Percentiles rank a stretch among this genome's conserved stretches.
Evolutionary conservation across 1,284 basidiomycete species (phyloP).

Genomic region (Uromyces viciae-fabae): DNA sequence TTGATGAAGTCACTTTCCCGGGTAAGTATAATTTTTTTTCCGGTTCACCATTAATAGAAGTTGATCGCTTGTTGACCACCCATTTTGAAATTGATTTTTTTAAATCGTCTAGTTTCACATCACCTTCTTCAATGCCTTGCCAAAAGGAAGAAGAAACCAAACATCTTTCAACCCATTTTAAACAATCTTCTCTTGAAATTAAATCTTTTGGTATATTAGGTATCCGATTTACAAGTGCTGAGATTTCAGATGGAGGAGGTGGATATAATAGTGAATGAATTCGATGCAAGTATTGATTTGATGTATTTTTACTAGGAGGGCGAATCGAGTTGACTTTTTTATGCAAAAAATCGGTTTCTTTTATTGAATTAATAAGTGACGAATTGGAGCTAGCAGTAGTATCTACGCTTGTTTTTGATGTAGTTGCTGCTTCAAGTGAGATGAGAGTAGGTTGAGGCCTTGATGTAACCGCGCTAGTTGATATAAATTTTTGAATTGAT

Average conservation of each 20-base stretch:
- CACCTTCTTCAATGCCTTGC: slow-evolving; percentile 42
- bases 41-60: background rate
- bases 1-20: slow-evolving; percentile 33
- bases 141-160: slow-evolving; percentile 39
- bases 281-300: slow-evolving; percentile 26
- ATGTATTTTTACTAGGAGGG: slow-evolving; percentile 36
- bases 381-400: background rate
- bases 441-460: no score
- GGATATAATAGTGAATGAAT: slow-evolving; percentile 60
- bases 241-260: slow-evolving; percentile 67
- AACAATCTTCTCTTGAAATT: background rate
- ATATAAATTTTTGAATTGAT: slow-evolving; percentile 16
- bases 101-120: slow-evolving; percentile 33
- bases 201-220: slow-evolving; percentile 35
- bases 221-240: slow-evolving; percentile 70
- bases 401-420: background rate
- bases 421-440: no score
- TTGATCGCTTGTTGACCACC: slow-evolving; percentile 9
- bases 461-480: slow-evolving; percentile 1
- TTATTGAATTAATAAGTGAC: no score
- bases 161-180: slow-evolving; percentile 39
- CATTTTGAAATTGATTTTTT: slow-evolving; percentile 40
- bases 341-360: slow-evolving; percentile 33
- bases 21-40: slow-evolving; percentile 19
- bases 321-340: slow-evolving; percentile 30